Base-by-base conservation (phyloP, 2,329 filamentous ascomycete genomes). In the Calonectria naviculata region DNA sequence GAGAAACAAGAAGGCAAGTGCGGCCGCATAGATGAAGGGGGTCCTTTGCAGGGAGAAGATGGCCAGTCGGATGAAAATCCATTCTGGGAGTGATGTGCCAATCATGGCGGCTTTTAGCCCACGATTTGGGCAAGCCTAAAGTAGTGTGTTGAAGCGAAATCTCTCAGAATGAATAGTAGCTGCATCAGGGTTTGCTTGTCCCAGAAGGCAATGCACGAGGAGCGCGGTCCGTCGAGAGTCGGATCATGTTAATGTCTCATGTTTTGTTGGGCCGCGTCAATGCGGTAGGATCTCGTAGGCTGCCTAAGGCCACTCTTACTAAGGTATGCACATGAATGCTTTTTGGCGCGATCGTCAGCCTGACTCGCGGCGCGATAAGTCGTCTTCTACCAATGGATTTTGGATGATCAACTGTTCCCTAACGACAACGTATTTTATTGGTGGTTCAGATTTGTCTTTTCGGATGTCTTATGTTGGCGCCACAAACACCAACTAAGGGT, bases 21-120 rank as follows among this genome's bases (percentile, higher is more conserved):
- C 65, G 28, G 77, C 56, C 26, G 82, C 74, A 72, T 85, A 85
- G 26, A 87, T 72, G 52, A 84, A 80, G 13, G 85, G 83, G 28
- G 84, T 84, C 78, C 86, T 85, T 56, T 84, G 85, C 31, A 88
- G 82, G 42, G 83, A 68, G 38, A 85, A 70, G 73, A 89, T 85
- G 78, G 77, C 82, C 66, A 82, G 68, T 71, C 85, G 86, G 78
- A 89, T 87, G 74, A 87, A 79, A 49, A 86, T 68, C 75, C 84
- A 84, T 78, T 85, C 85, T 60, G 66, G 64, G 24, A 79, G 73
- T 1, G 83, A 83, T 42, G 81, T 82, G 70, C 81, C 81, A 65
- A 85, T 79, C 84, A 85, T 85, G 67, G 68, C 34, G 60, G 24
- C n/a, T 31, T 10, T 28, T 66, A 4, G 47, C 21, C 7, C 6